Conservation (phyloP, 352 stramenopile species). For the Pythium aristosporum region DNA sequence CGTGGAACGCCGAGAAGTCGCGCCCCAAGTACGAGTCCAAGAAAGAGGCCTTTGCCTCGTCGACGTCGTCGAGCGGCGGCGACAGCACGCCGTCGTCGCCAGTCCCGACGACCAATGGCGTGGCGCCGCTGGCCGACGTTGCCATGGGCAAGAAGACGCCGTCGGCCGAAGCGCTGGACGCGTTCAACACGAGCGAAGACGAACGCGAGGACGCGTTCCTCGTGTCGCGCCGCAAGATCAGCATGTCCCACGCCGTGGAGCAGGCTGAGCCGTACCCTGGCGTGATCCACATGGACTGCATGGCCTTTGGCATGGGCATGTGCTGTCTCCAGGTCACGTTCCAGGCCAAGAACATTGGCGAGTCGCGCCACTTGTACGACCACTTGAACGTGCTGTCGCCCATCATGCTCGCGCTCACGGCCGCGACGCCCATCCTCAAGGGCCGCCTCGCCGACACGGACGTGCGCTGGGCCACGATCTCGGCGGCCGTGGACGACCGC, state of each 20-base stretch:
- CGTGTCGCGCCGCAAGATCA: slow-evolving; percentile 62
- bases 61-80: slow-evolving; percentile 16
- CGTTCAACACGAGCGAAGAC: slow-evolving; percentile 27
- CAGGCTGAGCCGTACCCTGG: slow-evolving; percentile 78
- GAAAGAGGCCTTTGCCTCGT: slow-evolving; percentile 27
- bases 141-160: slow-evolving; percentile 84
- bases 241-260: slow-evolving; percentile 65
- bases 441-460: slow-evolving; percentile 92
- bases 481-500: slow-evolving; percentile 95
- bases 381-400: slow-evolving; percentile 98
- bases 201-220: slow-evolving; percentile 39
- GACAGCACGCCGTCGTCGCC: slow-evolving; percentile 23
- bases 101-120: slow-evolving; percentile 48
- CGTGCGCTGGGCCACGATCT: slow-evolving; percentile 97
- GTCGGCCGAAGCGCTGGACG: slow-evolving; percentile 41
- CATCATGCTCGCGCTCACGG: slow-evolving; percentile 98
- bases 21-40: slow-evolving; percentile 79
- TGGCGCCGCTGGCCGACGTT: neutral
- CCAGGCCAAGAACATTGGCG: slow-evolving; percentile 96
- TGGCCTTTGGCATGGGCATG: slow-evolving; percentile 99
- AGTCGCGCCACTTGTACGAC: slow-evolving; percentile 99
- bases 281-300: slow-evolving; percentile 99
- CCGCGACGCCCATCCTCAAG: slow-evolving; percentile 97
- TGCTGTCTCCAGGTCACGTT: slow-evolving; percentile 99
- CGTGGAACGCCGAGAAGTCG: slow-evolving; percentile 79